phyloP scores from a whole-genome alignment of 805 yeast species.

The Kazachstania viticola region DNA sequence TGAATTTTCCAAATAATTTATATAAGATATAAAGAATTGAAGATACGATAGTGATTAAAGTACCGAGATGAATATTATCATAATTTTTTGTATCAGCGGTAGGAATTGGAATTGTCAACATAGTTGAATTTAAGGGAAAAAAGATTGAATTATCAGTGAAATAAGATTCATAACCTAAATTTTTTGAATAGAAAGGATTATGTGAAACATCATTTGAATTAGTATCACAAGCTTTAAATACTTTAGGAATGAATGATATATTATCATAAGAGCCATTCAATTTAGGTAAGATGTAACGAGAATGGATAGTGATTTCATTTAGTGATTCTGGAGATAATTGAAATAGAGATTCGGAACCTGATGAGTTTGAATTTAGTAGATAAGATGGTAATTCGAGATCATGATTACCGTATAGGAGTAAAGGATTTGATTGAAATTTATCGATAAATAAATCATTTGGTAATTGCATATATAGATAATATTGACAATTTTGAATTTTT shows the following conservation, averaged over 20 bases:
- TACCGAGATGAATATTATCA: slow-evolving; percentile 24
- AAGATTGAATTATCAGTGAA: slow-evolving; percentile 38
- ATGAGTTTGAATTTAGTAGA: slow-evolving; percentile 20
- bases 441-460: slow-evolving; percentile 42
- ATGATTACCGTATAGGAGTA: slow-evolving; percentile 40
- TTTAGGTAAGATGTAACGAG: slow-evolving; percentile 38
- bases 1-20: slow-evolving; percentile 9
- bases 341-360: slow-evolving; percentile 39
- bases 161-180: slow-evolving; percentile 34
- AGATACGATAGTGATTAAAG: slow-evolving; percentile 26
- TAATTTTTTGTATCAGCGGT: slow-evolving; percentile 27
- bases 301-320: slow-evolving; percentile 35
- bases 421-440: slow-evolving; percentile 38
- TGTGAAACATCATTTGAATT: slow-evolving; percentile 11
- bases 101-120: slow-evolving; percentile 30
- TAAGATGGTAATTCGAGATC: slow-evolving; percentile 49
- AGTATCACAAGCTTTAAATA: slow-evolving; percentile 42
- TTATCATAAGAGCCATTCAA: slow-evolving; percentile 9
- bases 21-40: slow-evolving; percentile 27
- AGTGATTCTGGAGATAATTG: slow-evolving; percentile 18
- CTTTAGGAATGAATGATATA: slow-evolving; percentile 28
- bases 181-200: slow-evolving; percentile 31
- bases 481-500: slow-evolving; percentile 27
- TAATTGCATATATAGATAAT: slow-evolving; percentile 33
- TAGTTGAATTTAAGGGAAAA: slow-evolving; percentile 22